Conservation (phyloP, 805 yeast genomes). For the Hyphopichia homilentoma region DNA sequence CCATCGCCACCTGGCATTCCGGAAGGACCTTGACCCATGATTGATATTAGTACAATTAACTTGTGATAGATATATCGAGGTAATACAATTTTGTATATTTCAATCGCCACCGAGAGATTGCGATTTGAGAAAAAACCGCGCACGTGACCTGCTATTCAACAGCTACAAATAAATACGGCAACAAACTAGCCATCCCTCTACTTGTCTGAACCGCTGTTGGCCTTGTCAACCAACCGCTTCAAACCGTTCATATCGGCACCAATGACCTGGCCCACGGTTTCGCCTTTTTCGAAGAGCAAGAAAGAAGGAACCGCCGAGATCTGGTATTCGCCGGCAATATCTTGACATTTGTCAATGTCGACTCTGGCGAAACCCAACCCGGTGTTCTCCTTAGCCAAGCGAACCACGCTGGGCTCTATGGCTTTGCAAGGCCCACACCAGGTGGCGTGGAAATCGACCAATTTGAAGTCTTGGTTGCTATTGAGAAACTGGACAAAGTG, state of each 20-base stretch:
- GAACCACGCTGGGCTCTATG: conserved; percentile 34
- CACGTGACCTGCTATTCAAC: too few relatives aligned
- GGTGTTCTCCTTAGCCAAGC: conserved; percentile 31
- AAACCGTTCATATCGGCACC: too few relatives aligned
- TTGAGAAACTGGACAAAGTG: conserved; percentile 22
- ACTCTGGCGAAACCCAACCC: conserved; percentile 63
- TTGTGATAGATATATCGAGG: too few relatives aligned
- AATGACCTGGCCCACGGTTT: conserved; percentile 51
- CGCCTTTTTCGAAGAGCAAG: conserved; percentile 57
- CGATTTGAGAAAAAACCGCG: too few relatives aligned
- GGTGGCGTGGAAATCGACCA: conserved; percentile 40
- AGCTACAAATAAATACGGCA: too few relatives aligned
- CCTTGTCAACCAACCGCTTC: too few relatives aligned
- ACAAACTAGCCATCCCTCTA: too few relatives aligned
- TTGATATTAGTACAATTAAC: too few relatives aligned
- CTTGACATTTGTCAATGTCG: conserved; percentile 63
- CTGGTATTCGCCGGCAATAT: conserved; percentile 57
- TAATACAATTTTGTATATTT: too few relatives aligned
- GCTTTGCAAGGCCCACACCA: conserved; percentile 48
- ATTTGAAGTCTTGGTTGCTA: conserved; percentile 22
- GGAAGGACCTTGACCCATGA: conserved; percentile 59
- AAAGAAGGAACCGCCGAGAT: conserved; percentile 79
- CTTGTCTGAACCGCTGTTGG: too few relatives aligned
- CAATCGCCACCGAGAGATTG: too few relatives aligned
- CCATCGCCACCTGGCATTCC: conserved; percentile 52